Percentiles rank a stretch among this genome's conserved stretches.
phyloP scores from a whole-genome alignment of 2,329 filamentous ascomycete genomes.

The Penicillium oxalicum region DNA sequence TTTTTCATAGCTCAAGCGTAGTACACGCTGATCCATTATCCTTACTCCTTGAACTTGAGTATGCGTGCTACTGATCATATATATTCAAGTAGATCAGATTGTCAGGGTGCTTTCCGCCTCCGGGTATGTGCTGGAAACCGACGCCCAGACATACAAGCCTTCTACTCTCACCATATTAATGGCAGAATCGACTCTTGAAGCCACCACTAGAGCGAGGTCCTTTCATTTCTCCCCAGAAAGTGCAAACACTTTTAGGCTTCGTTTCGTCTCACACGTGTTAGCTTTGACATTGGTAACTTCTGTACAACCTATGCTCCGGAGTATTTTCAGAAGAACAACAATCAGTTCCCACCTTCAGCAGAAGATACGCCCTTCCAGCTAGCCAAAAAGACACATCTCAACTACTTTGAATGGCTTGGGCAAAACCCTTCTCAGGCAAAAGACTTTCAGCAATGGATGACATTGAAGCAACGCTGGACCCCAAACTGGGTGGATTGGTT shows the following conservation, averaged over 20 bases:
- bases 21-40: too few relatives aligned
- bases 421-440: slow-evolving; percentile 9
- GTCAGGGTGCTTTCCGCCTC: slow-evolving; percentile 14
- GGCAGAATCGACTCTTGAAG: slow-evolving; percentile 15
- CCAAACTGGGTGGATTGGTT: neutral
- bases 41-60: too few relatives aligned
- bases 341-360: slow-evolving; percentile 9
- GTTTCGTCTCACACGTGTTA: neutral
- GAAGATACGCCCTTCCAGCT: slow-evolving; percentile 16
- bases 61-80: too few relatives aligned
- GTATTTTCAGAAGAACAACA: slow-evolving; percentile 13
- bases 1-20: too few relatives aligned
- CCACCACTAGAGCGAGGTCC: slow-evolving; percentile 14
- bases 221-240: too few relatives aligned
- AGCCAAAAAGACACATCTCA: slow-evolving; percentile 10
- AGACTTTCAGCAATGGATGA: slow-evolving; percentile 16
- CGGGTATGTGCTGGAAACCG: slow-evolving; percentile 14
- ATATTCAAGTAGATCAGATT: slow-evolving; percentile 9
- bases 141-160: slow-evolving; percentile 16
- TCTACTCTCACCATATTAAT: slow-evolving; percentile 16
- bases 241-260: too few relatives aligned
- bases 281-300: slow-evolving; percentile 11
- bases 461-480: neutral
- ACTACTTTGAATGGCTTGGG: slow-evolving; percentile 15
- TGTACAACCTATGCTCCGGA: slow-evolving; percentile 9